Conservation (phyloP, 164 flowering plant species). For the Piper longum region DNA sequence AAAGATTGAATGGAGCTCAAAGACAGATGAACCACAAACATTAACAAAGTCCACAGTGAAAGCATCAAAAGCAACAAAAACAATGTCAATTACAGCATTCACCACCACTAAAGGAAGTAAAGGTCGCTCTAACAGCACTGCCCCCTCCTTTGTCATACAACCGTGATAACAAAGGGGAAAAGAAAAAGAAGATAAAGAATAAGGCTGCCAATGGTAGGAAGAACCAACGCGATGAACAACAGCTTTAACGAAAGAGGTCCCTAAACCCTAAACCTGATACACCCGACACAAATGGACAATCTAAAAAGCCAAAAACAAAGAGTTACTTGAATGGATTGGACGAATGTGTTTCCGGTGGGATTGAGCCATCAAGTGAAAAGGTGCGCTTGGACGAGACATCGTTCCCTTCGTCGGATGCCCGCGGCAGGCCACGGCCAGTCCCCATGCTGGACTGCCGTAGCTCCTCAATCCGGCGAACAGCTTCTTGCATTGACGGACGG, state of each 20-base stretch:
- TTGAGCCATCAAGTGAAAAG: constrained; percentile 7
- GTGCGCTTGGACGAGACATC: constrained; percentile 17
- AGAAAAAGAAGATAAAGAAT: background rate
- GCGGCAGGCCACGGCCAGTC: constrained; percentile 4
- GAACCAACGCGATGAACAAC: background rate
- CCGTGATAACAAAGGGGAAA: background rate
- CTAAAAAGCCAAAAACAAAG: background rate
- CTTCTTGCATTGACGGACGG: constrained; percentile 67
- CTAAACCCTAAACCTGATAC: background rate
- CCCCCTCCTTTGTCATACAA: too few relatives aligned
- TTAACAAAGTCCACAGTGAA: background rate
- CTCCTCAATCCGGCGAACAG: constrained; percentile 44
- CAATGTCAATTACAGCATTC: background rate
- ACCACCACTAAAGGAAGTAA: background rate
- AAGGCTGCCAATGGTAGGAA: background rate
- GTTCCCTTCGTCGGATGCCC: constrained; percentile 9
- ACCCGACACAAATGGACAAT: background rate
- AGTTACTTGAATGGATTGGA: constrained; percentile 1
- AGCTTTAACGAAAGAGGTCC: background rate
- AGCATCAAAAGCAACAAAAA: background rate
- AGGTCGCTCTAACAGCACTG: background rate
- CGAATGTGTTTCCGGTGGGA: constrained; percentile 1
- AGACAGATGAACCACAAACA: background rate
- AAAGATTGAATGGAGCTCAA: background rate
- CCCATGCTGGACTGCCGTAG: constrained; percentile 26